Evolutionary conservation across 129 eudicot species (phyloP).

Genomic region (Pseudognaphalium luteoalbum): DNA sequence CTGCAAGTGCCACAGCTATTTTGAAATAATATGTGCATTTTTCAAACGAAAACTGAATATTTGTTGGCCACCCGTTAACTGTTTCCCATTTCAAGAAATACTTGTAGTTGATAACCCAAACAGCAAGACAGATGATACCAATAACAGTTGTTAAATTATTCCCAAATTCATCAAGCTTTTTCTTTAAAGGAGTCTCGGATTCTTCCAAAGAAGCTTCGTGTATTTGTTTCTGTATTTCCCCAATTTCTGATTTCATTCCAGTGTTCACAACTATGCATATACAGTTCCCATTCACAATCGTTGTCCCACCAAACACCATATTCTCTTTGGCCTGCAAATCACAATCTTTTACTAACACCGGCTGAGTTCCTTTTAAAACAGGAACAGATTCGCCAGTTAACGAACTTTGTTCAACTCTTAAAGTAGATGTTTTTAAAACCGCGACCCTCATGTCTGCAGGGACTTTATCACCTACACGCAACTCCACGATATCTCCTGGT

Average conservation of each 20-base stretch:
- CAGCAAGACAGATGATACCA: constrained; percentile 60
- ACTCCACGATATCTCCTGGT: constrained; percentile 80
- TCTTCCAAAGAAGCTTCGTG: constrained; percentile 80
- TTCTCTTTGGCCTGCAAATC: constrained; percentile 86
- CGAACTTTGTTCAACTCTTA: constrained; percentile 81
- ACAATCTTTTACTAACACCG: constrained; percentile 55
- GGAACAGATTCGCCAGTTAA: constrained; percentile 92
- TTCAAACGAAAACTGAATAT: constrained; percentile 67
- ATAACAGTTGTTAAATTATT: constrained; percentile 62
- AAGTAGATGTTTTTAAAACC: constrained; percentile 58
- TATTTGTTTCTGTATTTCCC: constrained; percentile 69
- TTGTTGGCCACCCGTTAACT: constrained; percentile 66
- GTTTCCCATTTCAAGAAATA: constrained; percentile 77
- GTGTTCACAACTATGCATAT: constrained; percentile 53
- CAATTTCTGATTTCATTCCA: constrained; percentile 70
- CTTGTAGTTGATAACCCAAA: constrained; percentile 76
- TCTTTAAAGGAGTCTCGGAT: constrained; percentile 71
- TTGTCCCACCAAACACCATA: constrained; percentile 85
- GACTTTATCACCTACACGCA: constrained; percentile 73
- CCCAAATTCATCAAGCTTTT: constrained; percentile 79
- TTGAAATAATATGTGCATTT: constrained; percentile 86
- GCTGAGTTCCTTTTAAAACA: constrained; percentile 58
- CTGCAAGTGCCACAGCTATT: constrained; percentile 88
- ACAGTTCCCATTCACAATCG: constrained; percentile 78
- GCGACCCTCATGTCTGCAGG: constrained; percentile 82